phyloP scores from a whole-genome alignment of 2,329 filamentous ascomycete genomes.

The Penicillium sp. region DNA sequence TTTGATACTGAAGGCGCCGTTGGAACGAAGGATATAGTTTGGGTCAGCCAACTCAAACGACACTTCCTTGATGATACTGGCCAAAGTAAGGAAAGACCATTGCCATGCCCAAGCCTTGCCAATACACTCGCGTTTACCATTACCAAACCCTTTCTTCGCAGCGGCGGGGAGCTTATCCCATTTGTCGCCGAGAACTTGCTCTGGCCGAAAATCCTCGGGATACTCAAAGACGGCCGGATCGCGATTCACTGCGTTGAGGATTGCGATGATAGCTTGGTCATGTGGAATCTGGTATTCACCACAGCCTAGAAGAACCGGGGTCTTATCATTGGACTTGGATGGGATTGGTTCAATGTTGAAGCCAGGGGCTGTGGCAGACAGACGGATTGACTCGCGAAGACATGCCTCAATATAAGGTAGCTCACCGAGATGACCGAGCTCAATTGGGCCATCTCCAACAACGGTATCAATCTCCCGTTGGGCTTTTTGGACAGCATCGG shows the following conservation, averaged over 20 bases:
- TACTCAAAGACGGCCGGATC: constrained; percentile 62
- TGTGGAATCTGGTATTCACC: constrained; percentile 58
- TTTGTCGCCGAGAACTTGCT: constrained; percentile 65
- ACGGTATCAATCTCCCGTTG: constrained; percentile 60
- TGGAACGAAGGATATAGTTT: constrained; percentile 37
- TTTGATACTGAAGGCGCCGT: constrained; percentile 36
- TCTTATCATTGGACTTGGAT: constrained; percentile 45
- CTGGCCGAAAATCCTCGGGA: constrained; percentile 60
- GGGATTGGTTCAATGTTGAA: constrained; percentile 51
- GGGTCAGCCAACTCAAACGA: constrained; percentile 59
- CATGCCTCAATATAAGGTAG: constrained; percentile 59
- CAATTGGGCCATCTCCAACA: constrained; percentile 18
- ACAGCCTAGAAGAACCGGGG: constrained; percentile 46
- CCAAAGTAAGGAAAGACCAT: constrained; percentile 58
- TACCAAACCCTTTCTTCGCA: constrained; percentile 67
- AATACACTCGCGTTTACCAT: constrained; percentile 64
- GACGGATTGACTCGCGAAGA: constrained; percentile 58
- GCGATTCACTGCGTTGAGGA: constrained; percentile 55
- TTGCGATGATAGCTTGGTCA: constrained; percentile 47
- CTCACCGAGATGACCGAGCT: constrained; percentile 11
- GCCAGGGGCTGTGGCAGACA: constrained; percentile 54
- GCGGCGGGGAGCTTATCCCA: constrained; percentile 60
- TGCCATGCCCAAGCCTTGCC: constrained; percentile 69
- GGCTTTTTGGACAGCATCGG: constrained; percentile 54
- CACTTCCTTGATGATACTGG: constrained; percentile 63